These are phyloP conservation scores for Amauroascus niger DNA, from an alignment of 2,329 filamentous ascomycete genomes.

Conservation along the genomic window DNA sequence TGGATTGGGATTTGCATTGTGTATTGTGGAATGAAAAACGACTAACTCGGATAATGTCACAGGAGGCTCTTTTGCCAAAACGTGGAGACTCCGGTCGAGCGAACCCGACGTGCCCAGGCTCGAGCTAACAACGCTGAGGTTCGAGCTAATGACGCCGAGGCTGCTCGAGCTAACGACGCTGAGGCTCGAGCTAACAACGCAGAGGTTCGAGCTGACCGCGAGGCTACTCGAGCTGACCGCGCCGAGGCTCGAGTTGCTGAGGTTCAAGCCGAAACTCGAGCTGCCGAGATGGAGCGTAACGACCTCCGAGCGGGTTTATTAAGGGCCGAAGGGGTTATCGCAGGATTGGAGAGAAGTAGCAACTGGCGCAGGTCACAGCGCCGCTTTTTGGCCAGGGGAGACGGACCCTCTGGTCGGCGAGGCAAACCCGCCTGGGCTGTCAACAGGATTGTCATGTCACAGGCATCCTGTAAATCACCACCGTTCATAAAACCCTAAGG, in stretches of 20 bases:
- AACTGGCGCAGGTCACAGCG: slow-evolving; percentile 3
- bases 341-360: no score
- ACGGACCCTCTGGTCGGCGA: slow-evolving; percentile 7
- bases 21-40: neutral
- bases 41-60: neutral
- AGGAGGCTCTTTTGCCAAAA: neutral
- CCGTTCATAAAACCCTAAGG: slow-evolving; percentile 6
- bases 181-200: no score
- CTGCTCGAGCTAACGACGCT: no score
- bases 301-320: neutral
- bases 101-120: neutral
- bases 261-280: neutral
- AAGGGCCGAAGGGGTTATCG: neutral
- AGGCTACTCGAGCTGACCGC: no score
- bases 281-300: slow-evolving; percentile 2
- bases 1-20: neutral
- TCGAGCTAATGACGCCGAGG: neutral
- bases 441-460: slow-evolving; percentile 4
- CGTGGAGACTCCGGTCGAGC: neutral
- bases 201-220: no score
- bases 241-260: no score
- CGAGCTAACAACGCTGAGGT: neutral
- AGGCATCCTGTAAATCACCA: slow-evolving; percentile 9
- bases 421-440: neutral
- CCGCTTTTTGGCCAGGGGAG: slow-evolving; percentile 2